These are phyloP conservation scores for Mycothermus thermophilus DNA, from an alignment of 495 filamentous ascomycete species.

Conservation along the genomic window DNA sequence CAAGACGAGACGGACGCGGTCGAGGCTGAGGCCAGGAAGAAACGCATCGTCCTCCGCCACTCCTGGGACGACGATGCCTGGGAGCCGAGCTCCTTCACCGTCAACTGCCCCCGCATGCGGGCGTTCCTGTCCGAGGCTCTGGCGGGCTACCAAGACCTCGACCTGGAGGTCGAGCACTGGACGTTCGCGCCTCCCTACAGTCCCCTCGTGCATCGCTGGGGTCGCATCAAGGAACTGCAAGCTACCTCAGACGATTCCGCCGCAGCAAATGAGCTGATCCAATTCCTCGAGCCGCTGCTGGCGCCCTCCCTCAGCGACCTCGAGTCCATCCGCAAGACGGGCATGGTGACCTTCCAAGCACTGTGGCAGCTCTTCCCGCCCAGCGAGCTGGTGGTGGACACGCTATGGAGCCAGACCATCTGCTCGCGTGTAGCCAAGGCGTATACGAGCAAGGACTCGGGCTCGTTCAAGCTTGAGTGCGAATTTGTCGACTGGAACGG, in stretches of 20 bases:
- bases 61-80: constrained; percentile 2
- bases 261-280: constrained; percentile 34
- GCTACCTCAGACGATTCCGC: constrained; percentile 35
- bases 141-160: constrained; percentile 41
- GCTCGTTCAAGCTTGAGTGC: constrained; percentile 20
- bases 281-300: constrained; percentile 39
- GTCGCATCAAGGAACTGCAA: constrained; percentile 21
- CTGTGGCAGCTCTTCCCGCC: constrained; percentile 27
- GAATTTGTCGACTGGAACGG: constrained; percentile 51
- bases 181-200: constrained; percentile 39
- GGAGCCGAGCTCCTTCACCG: constrained; percentile 11
- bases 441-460: neutral
- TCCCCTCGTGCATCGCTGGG: constrained; percentile 48
- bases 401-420: constrained; percentile 8
- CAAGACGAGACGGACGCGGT: constrained; percentile 6
- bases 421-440: constrained; percentile 11
- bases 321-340: constrained; percentile 4
- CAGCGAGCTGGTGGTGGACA: constrained; percentile 13
- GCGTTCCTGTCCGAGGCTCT: constrained; percentile 34
- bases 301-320: constrained; percentile 32
- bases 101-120: constrained; percentile 16
- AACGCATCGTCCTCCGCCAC: constrained; percentile 15
- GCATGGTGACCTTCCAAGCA: constrained; percentile 7
- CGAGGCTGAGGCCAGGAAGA: neutral
- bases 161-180: constrained; percentile 36